Evolutionary conservation across 2,329 filamentous ascomycete species (phyloP).

Genomic region (Aspergillus phoenicis): DNA sequence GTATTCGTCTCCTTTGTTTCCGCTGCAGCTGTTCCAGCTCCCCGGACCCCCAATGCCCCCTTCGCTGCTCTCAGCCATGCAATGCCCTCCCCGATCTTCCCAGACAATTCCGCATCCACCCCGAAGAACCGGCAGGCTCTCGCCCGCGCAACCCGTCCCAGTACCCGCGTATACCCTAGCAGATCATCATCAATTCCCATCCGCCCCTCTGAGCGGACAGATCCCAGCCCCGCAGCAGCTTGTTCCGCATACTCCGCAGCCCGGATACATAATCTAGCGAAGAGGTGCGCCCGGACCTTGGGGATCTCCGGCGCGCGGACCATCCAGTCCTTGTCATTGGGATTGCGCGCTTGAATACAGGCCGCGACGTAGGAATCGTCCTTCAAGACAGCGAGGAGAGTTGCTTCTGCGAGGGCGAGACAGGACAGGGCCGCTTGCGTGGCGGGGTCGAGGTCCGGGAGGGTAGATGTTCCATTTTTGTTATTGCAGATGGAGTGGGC

Average conservation of each 20-base stretch:
- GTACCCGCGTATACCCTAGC: slow-evolving; percentile 72
- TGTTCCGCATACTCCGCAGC: slow-evolving; percentile 84
- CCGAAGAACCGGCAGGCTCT: slow-evolving; percentile 89
- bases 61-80: slow-evolving; percentile 82
- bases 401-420: slow-evolving; percentile 82
- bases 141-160: slow-evolving; percentile 73
- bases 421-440: slow-evolving; percentile 48
- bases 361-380: slow-evolving; percentile 89
- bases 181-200: slow-evolving; percentile 63
- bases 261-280: slow-evolving; percentile 83
- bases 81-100: slow-evolving; percentile 79
- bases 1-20: slow-evolving; percentile 48
- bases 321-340: slow-evolving; percentile 93
- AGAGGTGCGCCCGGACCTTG: slow-evolving; percentile 84
- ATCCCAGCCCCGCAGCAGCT: slow-evolving; percentile 58
- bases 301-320: slow-evolving; percentile 85
- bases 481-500: slow-evolving; percentile 26
- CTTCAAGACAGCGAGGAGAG: slow-evolving; percentile 84
- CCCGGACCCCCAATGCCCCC: slow-evolving; percentile 70
- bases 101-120: slow-evolving; percentile 81
- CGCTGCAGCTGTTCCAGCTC: slow-evolving; percentile 34
- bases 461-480: background rate
- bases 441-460: slow-evolving; percentile 51
- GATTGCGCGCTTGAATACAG: slow-evolving; percentile 78
- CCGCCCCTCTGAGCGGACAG: slow-evolving; percentile 31